Percentiles rank a stretch among this genome's conserved stretches.
Evolutionary conservation across 164 flowering plant species (phyloP).

Genomic region (Annona squamosa): DNA sequence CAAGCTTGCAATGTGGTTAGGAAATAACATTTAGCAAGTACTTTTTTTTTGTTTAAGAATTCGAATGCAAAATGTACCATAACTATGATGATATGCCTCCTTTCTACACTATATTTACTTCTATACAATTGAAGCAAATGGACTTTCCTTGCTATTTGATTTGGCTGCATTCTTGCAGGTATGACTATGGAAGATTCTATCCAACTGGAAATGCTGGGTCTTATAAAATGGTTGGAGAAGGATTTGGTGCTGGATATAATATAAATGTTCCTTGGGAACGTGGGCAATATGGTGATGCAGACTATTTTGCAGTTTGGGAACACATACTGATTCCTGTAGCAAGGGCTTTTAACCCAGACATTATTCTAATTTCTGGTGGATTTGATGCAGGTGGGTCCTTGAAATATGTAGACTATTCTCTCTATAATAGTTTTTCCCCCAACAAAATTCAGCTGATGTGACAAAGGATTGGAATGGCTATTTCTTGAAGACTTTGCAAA

Average conservation of each 20-base stretch:
- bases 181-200: slow-evolving; percentile 78
- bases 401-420: not conserved
- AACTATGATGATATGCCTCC: no score
- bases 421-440: not conserved
- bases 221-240: slow-evolving; percentile 79
- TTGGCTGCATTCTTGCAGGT: slow-evolving; percentile 30
- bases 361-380: slow-evolving; percentile 86
- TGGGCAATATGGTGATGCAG: slow-evolving; percentile 87
- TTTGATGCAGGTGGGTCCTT: slow-evolving; percentile 79
- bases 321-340: slow-evolving; percentile 84
- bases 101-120: no score
- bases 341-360: slow-evolving; percentile 72
- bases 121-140: no score
- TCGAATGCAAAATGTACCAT: no score
- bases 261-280: slow-evolving; percentile 98
- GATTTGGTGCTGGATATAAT: slow-evolving; percentile 78
- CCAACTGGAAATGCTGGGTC: slow-evolving; percentile 78
- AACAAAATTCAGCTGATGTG: no score
- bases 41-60: no score
- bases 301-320: slow-evolving; percentile 97
- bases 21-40: no score
- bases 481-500: no score
- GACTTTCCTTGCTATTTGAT: no score
- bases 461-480: not conserved
- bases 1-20: no score